Percentiles rank a stretch among this genome's conserved stretches.
Evolutionary conservation across 192 early-diverging fungal genomes (phyloP).

Genomic region (Mortierella claussenii): DNA sequence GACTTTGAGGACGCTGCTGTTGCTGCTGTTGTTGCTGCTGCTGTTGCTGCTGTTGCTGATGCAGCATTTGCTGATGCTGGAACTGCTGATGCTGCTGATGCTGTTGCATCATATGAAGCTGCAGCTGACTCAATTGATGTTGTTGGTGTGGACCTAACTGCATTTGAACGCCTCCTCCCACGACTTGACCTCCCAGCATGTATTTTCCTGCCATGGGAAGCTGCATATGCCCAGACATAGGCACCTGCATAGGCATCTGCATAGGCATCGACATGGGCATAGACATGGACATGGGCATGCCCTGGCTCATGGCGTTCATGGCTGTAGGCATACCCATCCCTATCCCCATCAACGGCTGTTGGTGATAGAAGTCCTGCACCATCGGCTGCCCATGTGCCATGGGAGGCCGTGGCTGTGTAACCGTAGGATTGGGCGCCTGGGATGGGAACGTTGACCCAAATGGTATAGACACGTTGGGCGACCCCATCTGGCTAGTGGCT

Average conservation of each 20-base stretch:
- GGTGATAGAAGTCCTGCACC: slow-evolving; percentile 5
- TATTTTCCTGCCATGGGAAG: slow-evolving; percentile 25
- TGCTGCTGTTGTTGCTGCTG: slow-evolving; percentile 23
- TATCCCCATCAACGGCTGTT: not conserved
- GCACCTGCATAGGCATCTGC: slow-evolving; percentile 10
- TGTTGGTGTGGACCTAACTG: slow-evolving; percentile 44
- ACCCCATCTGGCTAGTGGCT: slow-evolving; percentile 7
- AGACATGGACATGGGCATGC: slow-evolving; percentile 6
- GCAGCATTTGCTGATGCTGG: slow-evolving; percentile 19
- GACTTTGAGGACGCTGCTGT: slow-evolving; percentile 25
- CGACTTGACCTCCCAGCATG: slow-evolving; percentile 21
- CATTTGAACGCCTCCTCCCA: slow-evolving; percentile 27
- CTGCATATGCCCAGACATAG: slow-evolving; percentile 25
- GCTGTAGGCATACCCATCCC: slow-evolving; percentile 18
- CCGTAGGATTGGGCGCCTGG: slow-evolving; percentile 19
- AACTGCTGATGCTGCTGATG: slow-evolving; percentile 21
- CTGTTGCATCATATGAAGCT: slow-evolving; percentile 23
- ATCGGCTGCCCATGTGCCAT: slow-evolving; percentile 7
- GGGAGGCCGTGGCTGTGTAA: slow-evolving; percentile 11
- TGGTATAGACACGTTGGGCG: not conserved
- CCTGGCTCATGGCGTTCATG: slow-evolving; percentile 14
- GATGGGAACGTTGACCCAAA: slow-evolving; percentile 15
- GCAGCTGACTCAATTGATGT: slow-evolving; percentile 22
- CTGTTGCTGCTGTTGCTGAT: slow-evolving; percentile 24
- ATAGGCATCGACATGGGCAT: slow-evolving; percentile 32